Evolutionary conservation across 441 rosid genomes (phyloP).

Genomic region (Brassica hybrid): DNA sequence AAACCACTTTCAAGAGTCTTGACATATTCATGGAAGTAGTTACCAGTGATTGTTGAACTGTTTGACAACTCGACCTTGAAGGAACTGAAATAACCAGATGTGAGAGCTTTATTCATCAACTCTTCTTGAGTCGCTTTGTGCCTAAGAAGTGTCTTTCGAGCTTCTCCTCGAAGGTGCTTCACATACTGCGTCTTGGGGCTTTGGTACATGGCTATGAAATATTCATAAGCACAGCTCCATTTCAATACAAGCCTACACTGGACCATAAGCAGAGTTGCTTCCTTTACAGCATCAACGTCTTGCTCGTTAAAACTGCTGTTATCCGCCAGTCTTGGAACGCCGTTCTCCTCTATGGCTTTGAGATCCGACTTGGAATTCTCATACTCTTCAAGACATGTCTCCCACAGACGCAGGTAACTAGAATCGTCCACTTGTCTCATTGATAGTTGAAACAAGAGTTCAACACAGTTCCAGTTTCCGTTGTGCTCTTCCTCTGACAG

Average conservation of each 20-base stretch:
- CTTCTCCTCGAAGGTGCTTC: background rate
- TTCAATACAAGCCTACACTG: conserved; percentile 25
- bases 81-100: background rate
- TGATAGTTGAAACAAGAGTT: background rate
- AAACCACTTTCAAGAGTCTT: conserved; percentile 19
- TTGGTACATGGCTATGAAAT: background rate
- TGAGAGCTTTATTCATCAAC: background rate
- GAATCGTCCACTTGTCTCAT: background rate
- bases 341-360: background rate
- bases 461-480: background rate
- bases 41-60: background rate
- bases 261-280: conserved; percentile 17
- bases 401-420: conserved; percentile 6
- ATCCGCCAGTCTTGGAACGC: background rate
- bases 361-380: background rate
- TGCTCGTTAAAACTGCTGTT: background rate
- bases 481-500: conserved; percentile 20
- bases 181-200: background rate
- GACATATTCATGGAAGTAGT: background rate
- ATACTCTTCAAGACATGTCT: background rate
- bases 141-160: background rate
- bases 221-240: conserved; percentile 21
- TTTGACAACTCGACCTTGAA: background rate
- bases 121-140: background rate
- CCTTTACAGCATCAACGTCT: background rate